A percentile compares a stretch with the other conserved stretches of the same genome.
phyloP scores from a whole-genome alignment of 2,329 filamentous ascomycete species.

The Epicoccum nigrum region DNA sequence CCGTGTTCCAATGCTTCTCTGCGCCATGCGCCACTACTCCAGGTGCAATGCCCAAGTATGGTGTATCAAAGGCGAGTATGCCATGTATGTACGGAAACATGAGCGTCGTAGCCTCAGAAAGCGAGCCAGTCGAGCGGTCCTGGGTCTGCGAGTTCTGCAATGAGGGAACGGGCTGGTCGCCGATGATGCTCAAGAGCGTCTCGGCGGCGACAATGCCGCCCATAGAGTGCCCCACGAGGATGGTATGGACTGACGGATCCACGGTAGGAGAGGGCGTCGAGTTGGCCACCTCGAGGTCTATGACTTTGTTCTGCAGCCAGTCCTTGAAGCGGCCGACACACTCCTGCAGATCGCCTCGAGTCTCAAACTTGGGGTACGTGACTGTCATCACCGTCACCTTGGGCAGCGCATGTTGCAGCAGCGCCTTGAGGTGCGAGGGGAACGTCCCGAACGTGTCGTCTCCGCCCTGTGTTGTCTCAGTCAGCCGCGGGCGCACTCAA shows the following conservation, averaged over 20 bases:
- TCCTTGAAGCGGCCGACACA: constrained; percentile 76
- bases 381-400: constrained; percentile 70
- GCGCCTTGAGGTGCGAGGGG: constrained; percentile 71
- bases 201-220: constrained; percentile 92
- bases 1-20: constrained; percentile 82
- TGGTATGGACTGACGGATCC: constrained; percentile 80
- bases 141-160: constrained; percentile 43
- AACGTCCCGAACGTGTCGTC: constrained; percentile 80
- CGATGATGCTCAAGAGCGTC: constrained; percentile 75
- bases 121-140: constrained; percentile 38
- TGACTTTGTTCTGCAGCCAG: constrained; percentile 89
- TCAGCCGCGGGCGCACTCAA: constrained; percentile 23
- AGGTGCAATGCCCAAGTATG: constrained; percentile 81
- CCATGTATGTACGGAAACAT: constrained; percentile 96
- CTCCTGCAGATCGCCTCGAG: constrained; percentile 74
- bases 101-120: constrained; percentile 61
- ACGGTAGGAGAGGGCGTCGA: constrained; percentile 81
- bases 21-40: constrained; percentile 85
- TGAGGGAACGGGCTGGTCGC: constrained; percentile 54
- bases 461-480: constrained; percentile 61
- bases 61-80: constrained; percentile 91
- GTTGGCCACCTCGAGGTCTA: constrained; percentile 88
- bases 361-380: constrained; percentile 83
- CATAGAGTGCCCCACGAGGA: constrained; percentile 87
- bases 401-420: constrained; percentile 70